Evolutionary conservation across 1,284 basidiomycete genomes (phyloP), one percentile per base, ranked within the genome.

Genomic region (Ceratobasidium papillatum): DNA sequence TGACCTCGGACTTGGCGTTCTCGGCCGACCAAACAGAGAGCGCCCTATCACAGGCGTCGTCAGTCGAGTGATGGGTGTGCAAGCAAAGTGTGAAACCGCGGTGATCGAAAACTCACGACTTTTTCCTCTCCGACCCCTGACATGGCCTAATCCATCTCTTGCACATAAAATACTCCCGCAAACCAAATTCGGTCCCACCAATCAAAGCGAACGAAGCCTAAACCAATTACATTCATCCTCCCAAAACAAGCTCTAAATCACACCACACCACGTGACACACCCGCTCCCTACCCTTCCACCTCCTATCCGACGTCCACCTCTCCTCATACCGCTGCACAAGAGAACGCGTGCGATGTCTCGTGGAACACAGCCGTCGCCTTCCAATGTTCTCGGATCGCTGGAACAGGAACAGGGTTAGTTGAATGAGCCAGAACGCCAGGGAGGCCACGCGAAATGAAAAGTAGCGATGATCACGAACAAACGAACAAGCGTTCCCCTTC

Each of bases 301-400:
- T 71, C 52, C 65, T 54, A 54, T 58, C 68, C 54, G 32, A 8
- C 41, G 58, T 61, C 56, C 27, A 32, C 56, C 41, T 61, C 43
- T 62, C 69, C 52, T 45, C 66, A 43, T 9, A 14, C 19, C 45
- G 11, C 45, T 25, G 45, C 69, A 62, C 69, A 72, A 30, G 69
- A 72, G 30, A 72, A 72, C 58, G 69, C 69, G 25, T 72, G 69
- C 41, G 58, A 62, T 32, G 69, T 72, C 32, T 61, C 58, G 47
- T 72, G 69, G 58, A 72, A 62, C 45, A 62, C 69, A 38, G 69
- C 69, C 69, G 69, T 72, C 22, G 69, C 69, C 69, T 72, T 72
- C 69, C 69, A 72, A 62, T 72, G 69, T 62, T 72, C 69, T 59
- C 69, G 69, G 43, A 72, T 62, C 43, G 69, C 69, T 72, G 30